Evolutionary conservation across 73 alveolate genomes (phyloP).

Genomic region (Tetrahymena borealis): DNA sequence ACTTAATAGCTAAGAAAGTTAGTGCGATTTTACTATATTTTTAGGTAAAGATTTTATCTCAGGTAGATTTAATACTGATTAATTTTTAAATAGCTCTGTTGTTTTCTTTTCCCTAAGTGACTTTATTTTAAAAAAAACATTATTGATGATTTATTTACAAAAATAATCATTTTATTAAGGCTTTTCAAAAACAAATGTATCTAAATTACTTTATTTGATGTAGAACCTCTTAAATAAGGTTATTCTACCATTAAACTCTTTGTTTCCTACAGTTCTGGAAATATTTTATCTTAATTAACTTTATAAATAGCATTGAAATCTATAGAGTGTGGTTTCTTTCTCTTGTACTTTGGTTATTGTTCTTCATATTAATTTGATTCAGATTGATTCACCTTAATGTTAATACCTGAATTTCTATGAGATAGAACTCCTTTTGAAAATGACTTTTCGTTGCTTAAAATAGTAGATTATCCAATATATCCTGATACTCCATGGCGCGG

Average conservation of each 20-base stretch:
- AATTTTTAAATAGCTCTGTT: background rate
- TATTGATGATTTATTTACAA: no score
- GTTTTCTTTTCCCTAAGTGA: background rate
- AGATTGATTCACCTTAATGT: background rate
- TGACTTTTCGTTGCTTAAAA: background rate
- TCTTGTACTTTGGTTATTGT: background rate
- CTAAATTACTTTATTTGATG: background rate
- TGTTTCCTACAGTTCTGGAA: background rate
- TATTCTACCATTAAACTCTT: background rate
- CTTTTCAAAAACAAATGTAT: background rate
- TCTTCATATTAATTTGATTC: background rate
- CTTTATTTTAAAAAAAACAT: background rate
- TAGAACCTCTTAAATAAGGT: background rate
- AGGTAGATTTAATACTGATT: background rate
- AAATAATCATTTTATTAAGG: no score
- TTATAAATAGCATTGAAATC: background rate
- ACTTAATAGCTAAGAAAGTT: background rate
- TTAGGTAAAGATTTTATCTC: background rate
- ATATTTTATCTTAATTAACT: background rate
- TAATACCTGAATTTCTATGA: background rate
- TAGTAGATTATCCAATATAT: background rate
- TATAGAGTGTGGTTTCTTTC: background rate
- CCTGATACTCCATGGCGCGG: background rate
- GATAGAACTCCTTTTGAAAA: background rate
- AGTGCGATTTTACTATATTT: background rate